Evolutionary conservation across 768 basidiomycete species (phyloP), one percentile per base, ranked within the genome.

Genomic region (Mycena capillaripes): DNA sequence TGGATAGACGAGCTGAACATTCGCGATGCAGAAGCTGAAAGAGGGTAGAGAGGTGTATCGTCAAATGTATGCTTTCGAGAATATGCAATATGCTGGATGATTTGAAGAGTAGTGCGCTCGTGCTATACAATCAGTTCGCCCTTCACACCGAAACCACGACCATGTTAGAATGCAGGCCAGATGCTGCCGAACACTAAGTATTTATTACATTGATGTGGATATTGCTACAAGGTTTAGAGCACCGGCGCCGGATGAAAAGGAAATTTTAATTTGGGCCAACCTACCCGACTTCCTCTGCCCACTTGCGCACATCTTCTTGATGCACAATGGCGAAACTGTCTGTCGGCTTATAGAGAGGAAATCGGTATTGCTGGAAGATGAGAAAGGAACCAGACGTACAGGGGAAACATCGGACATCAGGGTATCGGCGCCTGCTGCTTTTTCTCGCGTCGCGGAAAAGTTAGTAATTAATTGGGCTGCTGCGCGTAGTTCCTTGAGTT

Each of bases 401-500:
- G 44, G n/a, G 23, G 56, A 58, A 21, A 14, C 40, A 8, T 34
- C 71, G 25, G 61, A 25, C 61, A 68, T 68, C 9, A n/a, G 17
- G 29, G 52, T 58, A 25, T 57, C 53, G 21, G 34, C 38, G 19
- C 16, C 19, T 8, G 50, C 30, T 19, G 48, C 23, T 10, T 21
- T 59, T n/a, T 59, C 66, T 68, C 42, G 61, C 25, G 16, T 34
- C 29, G 52, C 23, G 36, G 53, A 25, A 21, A 55, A 67, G 38
- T 50, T 63, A 40, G 38, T 68, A 25, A 76, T 59, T 23, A 34
- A 44, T 23, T 78, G 78, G 27, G 82, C 80, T 12, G 83, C 81
- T 29, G 79, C 75, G 50, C 90, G 88, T 40, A 94, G 78, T 55
- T 89, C 88, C 27, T 84, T 83, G 10, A 96, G 85, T 69, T 89